phyloP scores from a whole-genome alignment of 257 asterid species.

The Henckelia pumila region DNA sequence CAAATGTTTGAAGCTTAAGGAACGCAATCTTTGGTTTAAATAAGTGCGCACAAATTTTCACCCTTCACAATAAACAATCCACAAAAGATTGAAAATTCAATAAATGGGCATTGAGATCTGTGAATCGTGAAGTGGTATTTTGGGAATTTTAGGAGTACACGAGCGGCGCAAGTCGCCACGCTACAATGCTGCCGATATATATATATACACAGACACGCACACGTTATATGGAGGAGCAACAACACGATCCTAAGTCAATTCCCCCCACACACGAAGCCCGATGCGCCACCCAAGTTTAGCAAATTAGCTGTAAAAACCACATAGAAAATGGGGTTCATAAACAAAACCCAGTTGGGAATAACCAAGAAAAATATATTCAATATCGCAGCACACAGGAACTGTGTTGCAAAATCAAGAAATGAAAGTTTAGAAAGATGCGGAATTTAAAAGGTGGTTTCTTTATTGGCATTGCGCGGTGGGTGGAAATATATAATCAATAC shows the following conservation, averaged over 20 bases:
- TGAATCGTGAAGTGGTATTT: constrained; percentile 33
- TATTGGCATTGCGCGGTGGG: constrained; percentile 21
- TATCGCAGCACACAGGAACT: not conserved
- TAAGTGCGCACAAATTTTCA: constrained; percentile 12
- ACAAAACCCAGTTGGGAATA: constrained; percentile 13
- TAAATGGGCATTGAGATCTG: constrained; percentile 50
- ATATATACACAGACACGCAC: constrained; percentile 23
- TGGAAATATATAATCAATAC: not conserved
- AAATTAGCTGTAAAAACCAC: constrained; percentile 29
- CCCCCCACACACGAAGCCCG: constrained; percentile 32
- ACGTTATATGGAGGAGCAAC: not conserved
- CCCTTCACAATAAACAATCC: constrained; percentile 25
- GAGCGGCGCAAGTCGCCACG: constrained; percentile 47
- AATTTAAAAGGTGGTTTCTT: constrained; percentile 18
- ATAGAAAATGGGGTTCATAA: constrained; percentile 18
- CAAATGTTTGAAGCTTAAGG: constrained; percentile 40
- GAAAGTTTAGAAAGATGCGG: not conserved
- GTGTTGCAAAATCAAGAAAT: constrained; percentile 9
- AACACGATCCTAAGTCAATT: constrained; percentile 34
- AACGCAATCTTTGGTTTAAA: constrained; percentile 34
- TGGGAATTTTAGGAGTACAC: constrained; percentile 47
- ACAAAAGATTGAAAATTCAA: not conserved
- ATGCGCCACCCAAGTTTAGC: constrained; percentile 33
- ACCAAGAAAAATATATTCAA: constrained; percentile 18
- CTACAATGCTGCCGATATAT: constrained; percentile 32